Evolutionary conservation across 257 asterid species (phyloP).

Genomic region (Jasminum sambac): DNA sequence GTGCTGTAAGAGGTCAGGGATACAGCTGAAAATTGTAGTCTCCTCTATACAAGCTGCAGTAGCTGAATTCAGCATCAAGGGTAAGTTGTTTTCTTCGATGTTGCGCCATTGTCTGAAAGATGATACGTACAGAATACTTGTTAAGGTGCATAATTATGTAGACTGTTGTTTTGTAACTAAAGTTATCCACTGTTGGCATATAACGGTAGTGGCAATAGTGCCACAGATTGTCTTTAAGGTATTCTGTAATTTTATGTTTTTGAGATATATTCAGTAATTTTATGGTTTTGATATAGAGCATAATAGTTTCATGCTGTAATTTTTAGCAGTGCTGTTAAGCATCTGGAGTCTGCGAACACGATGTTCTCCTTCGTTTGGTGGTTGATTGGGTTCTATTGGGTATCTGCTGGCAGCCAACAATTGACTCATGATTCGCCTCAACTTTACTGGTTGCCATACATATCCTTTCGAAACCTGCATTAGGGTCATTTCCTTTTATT

Average conservation of each 20-base stretch:
- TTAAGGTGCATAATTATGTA: neutral
- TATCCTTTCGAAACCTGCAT: conserved; percentile 21
- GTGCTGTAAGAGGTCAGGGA: neutral
- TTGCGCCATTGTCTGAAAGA: neutral
- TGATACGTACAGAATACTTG: neutral
- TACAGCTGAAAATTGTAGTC: neutral
- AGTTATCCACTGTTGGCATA: neutral
- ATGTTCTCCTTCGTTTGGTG: conserved; percentile 99
- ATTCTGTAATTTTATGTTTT: neutral
- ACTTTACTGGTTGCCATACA: conserved; percentile 71
- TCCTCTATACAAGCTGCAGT: neutral
- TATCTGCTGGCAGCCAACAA: conserved; percentile 72
- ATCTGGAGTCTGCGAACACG: conserved; percentile 90
- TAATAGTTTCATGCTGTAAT: conserved; percentile 18
- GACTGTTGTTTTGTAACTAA: neutral
- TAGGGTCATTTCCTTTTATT: neutral
- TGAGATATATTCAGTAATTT: neutral
- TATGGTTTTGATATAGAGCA: neutral
- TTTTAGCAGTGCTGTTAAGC: conserved; percentile 62
- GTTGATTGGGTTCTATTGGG: conserved; percentile 97
- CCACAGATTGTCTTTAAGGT: neutral
- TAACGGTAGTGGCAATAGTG: neutral
- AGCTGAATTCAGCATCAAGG: neutral
- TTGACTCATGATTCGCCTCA: conserved; percentile 72
- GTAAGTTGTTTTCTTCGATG: neutral